Base-by-base conservation (phyloP, 2,329 filamentous ascomycete genomes). In the Trichophyton benhamiae region DNA sequence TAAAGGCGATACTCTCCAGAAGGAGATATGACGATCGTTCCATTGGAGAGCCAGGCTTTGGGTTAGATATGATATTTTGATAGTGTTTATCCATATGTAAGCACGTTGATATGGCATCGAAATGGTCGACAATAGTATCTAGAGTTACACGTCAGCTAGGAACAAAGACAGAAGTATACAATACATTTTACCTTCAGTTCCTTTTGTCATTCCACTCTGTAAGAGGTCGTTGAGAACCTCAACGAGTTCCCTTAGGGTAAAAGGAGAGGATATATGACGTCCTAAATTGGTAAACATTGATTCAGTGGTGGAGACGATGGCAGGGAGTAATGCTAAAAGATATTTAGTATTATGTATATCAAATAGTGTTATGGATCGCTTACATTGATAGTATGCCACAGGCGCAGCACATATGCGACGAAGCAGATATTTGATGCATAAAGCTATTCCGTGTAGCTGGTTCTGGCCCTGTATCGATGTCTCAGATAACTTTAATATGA, bases 391-490 rank as follows among this genome's bases (percentile, higher is more conserved):
- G 27, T 72, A 69, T 11, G 69, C 67, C 46, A 68, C 62, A 0
- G 72, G 69, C 0, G 69, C 70, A 11, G 68, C 68, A 38, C 70
- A 70, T 58, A 74, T 67, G 38, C 73, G 69, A 13, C 71, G 70
- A 55, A 77, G 64, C 25, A 74, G 67, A 64, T 74, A 76, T 33
- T 70, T 71, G 33, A 73, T 68, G 65, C 72, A 75, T 3, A 79
- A 68, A 5, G 72, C 64, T 20, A 67, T 70, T n/a, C 76, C 76
- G 63, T 79, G 77, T 8, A 74, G 49, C 60, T 71, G 67, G 46
- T 78, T 77, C 57, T 77, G 69, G 0, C 66, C 11, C 15, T 22
- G 5, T 25, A 55, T 41, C 5, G 65, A 61, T 3, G 59, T 44
- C 6, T 64, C 55, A 15, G 72, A 63, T 17, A 76, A 64, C 7